Conservation (phyloP, 140 eudicot genomes). For the Erigeron philadelphicus region DNA sequence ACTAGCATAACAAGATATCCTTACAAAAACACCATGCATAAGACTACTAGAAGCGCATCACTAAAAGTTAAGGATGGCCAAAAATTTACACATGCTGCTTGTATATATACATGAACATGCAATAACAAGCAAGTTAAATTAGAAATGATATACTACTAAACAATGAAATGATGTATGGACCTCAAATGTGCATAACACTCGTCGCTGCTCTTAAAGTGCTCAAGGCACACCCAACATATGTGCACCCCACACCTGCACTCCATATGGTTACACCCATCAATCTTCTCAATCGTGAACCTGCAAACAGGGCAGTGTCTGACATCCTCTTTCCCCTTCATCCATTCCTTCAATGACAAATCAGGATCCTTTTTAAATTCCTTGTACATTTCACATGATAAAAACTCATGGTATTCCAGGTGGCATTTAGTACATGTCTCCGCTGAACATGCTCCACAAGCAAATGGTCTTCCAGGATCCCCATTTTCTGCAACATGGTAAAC, state of each 20-base stretch:
- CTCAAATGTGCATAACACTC: constrained; percentile 74
- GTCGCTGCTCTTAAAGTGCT: constrained; percentile 38
- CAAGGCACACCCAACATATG: constrained; percentile 86
- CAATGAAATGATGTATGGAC: constrained; percentile 48
- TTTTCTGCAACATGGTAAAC: constrained; percentile 45
- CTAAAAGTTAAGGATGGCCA: neutral
- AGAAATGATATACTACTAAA: constrained; percentile 11
- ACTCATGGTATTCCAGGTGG: constrained; percentile 79
- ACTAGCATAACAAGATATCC: neutral
- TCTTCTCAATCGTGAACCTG: constrained; percentile 69
- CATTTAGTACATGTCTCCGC: constrained; percentile 79
- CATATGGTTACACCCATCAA: constrained; percentile 85
- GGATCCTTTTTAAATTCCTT: constrained; percentile 72
- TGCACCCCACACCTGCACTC: constrained; percentile 89
- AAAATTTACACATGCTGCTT: constrained; percentile 6
- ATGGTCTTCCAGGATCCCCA: constrained; percentile 32
- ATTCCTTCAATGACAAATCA: constrained; percentile 64
- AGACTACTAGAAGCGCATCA: neutral
- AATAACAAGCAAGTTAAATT: neutral
- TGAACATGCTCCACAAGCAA: constrained; percentile 71
- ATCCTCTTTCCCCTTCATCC: constrained; percentile 65
- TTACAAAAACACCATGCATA: neutral
- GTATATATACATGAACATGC: neutral
- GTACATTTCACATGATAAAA: constrained; percentile 68
- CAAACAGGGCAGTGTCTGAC: constrained; percentile 74